phyloP scores from a whole-genome alignment of 768 basidiomycete species.

The Solioccasus polychromus region DNA sequence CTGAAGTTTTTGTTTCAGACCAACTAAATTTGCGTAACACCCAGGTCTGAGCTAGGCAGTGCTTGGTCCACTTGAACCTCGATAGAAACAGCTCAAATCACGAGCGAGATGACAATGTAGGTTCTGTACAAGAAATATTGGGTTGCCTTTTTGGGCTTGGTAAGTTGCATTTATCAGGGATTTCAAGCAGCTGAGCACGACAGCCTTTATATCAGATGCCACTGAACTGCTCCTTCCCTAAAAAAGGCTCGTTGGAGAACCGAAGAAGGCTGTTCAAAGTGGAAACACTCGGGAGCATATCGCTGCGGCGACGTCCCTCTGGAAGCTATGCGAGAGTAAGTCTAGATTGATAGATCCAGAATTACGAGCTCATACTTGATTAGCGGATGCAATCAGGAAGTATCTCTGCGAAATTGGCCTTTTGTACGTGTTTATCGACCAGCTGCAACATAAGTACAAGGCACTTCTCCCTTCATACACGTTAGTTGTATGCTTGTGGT shows the following conservation, averaged over 20 bases:
- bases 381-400: slow-evolving; percentile 6
- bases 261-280: slow-evolving; percentile 3
- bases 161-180: not conserved
- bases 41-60: no score
- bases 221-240: not conserved
- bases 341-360: not conserved
- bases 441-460: slow-evolving; percentile 14
- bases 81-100: no score
- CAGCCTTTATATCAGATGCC: slow-evolving; percentile 4
- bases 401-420: slow-evolving; percentile 9
- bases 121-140: no score
- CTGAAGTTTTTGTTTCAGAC: no score
- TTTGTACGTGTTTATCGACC: slow-evolving; percentile 11
- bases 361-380: not conserved
- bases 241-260: slow-evolving; percentile 8
- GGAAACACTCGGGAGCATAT: slow-evolving; percentile 18
- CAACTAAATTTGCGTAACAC: no score
- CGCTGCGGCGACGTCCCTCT: slow-evolving; percentile 19
- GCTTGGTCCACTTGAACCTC: no score
- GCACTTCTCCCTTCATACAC: not conserved
- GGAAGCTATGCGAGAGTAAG: slow-evolving; percentile 23
- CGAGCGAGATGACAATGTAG: no score
- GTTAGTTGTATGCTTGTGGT: not conserved
- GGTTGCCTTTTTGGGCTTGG: slow-evolving; percentile 23
- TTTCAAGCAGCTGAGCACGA: not conserved